These are phyloP conservation scores for Mycena alexandri DNA, from an alignment of 768 basidiomycete genomes.

Conservation along the genomic window DNA sequence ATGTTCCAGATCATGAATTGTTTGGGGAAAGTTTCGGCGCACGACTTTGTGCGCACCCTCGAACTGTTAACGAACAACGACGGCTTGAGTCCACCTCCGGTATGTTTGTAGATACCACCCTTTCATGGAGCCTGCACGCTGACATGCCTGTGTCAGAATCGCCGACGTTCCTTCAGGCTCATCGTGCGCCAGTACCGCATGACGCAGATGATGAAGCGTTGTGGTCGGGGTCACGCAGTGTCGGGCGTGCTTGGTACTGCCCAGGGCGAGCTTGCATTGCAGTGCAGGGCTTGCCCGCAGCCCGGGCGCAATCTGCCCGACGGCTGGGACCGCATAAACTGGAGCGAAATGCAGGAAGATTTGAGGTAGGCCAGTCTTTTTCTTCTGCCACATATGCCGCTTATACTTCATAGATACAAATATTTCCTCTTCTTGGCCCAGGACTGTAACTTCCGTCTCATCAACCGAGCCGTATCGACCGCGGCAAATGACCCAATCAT, in stretches of 20 bases:
- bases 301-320: neutral
- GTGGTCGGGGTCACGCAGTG: neutral
- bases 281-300: slow-evolving; percentile 3
- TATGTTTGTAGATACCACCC: neutral
- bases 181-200: slow-evolving; percentile 16
- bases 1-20: slow-evolving; percentile 13
- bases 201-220: slow-evolving; percentile 1
- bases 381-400: too few species aligned
- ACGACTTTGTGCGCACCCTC: slow-evolving; percentile 12
- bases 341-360: neutral
- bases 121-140: too few species aligned
- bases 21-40: slow-evolving; percentile 5
- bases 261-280: neutral
- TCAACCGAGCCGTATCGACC: too few species aligned
- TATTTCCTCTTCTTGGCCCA: too few species aligned
- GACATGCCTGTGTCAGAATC: slow-evolving; percentile 1
- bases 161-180: neutral
- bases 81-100: slow-evolving; percentile 3
- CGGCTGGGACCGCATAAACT: neutral
- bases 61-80: slow-evolving; percentile 14
- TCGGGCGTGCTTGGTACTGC: neutral
- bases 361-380: neutral
- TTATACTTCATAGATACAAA: too few species aligned
- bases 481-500: too few species aligned
- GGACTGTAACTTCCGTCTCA: too few species aligned